A percentile compares a stretch with the other conserved stretches of the same genome.
These are phyloP conservation scores for Lachancea quebecensis DNA, from an alignment of 805 yeast genomes.

Conservation along the genomic window DNA sequence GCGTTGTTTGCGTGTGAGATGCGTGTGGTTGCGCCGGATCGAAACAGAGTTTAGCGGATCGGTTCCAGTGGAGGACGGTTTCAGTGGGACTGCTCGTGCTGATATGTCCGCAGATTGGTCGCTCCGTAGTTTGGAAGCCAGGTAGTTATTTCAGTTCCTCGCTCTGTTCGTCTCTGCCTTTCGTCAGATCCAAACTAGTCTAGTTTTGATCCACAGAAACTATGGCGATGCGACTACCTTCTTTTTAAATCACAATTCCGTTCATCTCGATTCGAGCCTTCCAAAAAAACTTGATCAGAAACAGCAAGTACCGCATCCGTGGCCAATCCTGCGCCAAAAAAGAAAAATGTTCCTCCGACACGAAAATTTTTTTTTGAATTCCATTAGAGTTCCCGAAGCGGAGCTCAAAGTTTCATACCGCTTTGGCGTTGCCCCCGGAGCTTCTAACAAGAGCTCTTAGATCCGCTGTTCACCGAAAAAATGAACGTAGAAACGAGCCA, in stretches of 20 bases:
- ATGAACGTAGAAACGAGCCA: background rate
- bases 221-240: background rate
- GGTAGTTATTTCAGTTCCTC: background rate
- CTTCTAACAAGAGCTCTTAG: background rate
- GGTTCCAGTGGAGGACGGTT: no score
- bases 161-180: background rate
- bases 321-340: background rate
- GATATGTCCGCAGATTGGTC: no score
- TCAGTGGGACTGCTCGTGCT: no score
- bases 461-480: background rate
- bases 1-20: no score
- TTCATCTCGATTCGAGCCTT: background rate
- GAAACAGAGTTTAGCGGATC: no score
- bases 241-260: conserved; percentile 1
- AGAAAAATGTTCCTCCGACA: background rate
- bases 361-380: background rate
- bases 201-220: background rate
- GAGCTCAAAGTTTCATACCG: background rate
- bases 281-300: conserved; percentile 2
- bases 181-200: background rate
- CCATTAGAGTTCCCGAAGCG: conserved; percentile 6
- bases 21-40: no score
- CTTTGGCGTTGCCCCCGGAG: no score
- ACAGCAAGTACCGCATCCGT: background rate
- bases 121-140: no score